Evolutionary conservation across 2,329 filamentous ascomycete species (phyloP).

Genomic region (Talaromyces pinophilus): DNA sequence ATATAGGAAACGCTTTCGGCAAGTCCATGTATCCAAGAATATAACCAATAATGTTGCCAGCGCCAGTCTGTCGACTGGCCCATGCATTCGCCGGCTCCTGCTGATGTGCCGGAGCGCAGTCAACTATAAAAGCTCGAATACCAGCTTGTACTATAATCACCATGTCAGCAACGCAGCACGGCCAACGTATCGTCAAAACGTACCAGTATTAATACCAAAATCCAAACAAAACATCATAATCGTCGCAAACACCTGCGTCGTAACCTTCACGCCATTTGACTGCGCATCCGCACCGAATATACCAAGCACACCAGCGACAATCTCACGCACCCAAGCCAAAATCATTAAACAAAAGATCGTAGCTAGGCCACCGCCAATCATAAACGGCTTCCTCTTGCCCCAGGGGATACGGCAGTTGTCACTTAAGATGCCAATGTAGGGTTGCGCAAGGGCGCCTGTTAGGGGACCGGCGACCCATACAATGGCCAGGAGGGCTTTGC

Average conservation of each 20-base stretch:
- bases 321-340: slow-evolving; percentile 73
- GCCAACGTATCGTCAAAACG: slow-evolving; percentile 29
- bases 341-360: slow-evolving; percentile 68
- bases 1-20: slow-evolving; percentile 70
- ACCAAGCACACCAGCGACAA: slow-evolving; percentile 66
- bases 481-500: slow-evolving; percentile 77
- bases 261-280: slow-evolving; percentile 63
- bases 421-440: slow-evolving; percentile 78
- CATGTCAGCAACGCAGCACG: background rate
- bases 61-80: slow-evolving; percentile 81
- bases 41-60: slow-evolving; percentile 90
- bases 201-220: slow-evolving; percentile 90
- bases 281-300: slow-evolving; percentile 71
- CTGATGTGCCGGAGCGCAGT: slow-evolving; percentile 88
- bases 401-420: slow-evolving; percentile 73
- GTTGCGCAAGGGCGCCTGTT: slow-evolving; percentile 76
- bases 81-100: slow-evolving; percentile 93
- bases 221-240: slow-evolving; percentile 87
- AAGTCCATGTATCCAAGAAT: slow-evolving; percentile 82
- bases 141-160: slow-evolving; percentile 72
- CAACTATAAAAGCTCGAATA: slow-evolving; percentile 88
- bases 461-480: slow-evolving; percentile 84
- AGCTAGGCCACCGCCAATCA: slow-evolving; percentile 68
- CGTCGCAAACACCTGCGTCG: slow-evolving; percentile 76
- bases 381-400: slow-evolving; percentile 81